Base-by-base conservation (phyloP, 2,329 filamentous ascomycete species). In the Diplocarpon mali region DNA sequence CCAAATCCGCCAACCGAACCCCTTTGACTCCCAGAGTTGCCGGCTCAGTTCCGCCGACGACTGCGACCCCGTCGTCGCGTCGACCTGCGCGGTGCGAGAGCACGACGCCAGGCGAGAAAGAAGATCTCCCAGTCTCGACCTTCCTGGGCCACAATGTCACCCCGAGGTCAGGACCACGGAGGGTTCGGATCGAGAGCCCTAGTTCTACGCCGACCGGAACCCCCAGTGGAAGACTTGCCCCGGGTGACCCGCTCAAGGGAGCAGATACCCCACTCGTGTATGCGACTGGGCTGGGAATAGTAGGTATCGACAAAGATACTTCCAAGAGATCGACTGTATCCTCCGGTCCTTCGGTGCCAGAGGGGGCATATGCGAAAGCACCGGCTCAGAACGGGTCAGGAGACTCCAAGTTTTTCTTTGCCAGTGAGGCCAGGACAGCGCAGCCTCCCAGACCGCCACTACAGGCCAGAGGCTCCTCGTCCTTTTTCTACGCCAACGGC, bases 401-500 rank as follows among this genome's bases (percentile, higher is more conserved):
- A 15, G 72, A 75, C 41, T 66, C 81, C 42, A 90, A 87, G 67
- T 96, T 96, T 72, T 95, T 98, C 63, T 89, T 93, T 62, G 92
- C 89, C 24, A 86, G 80, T 61, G 86, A 95, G 55, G 83, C 75
- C 32, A 80, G 75, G 55, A 40, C 46, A 11, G 48, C 45, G 35
- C 52, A 53, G 31, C 35, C 53, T 13, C 13, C 50, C 35, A 54
- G 53, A 49, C 49, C 54, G 27, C 40, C 50, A 17, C 24, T 54
- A 7, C 48, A 47, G 20, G 37, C 52, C 16, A 57, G 55, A 24
- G 49, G 40, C 16, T 49, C 66, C 12, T 65, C 65, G 28, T 67
- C 63, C 1, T 74, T 75, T 58, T 67, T 72, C 51, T 71, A 73
- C 53, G 70, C 70, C 29, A 52, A 10, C 69, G 68, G 70, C 15